Evolutionary conservation across 495 filamentous ascomycete genomes (phyloP).

Genomic region (Penicillium goetzii): DNA sequence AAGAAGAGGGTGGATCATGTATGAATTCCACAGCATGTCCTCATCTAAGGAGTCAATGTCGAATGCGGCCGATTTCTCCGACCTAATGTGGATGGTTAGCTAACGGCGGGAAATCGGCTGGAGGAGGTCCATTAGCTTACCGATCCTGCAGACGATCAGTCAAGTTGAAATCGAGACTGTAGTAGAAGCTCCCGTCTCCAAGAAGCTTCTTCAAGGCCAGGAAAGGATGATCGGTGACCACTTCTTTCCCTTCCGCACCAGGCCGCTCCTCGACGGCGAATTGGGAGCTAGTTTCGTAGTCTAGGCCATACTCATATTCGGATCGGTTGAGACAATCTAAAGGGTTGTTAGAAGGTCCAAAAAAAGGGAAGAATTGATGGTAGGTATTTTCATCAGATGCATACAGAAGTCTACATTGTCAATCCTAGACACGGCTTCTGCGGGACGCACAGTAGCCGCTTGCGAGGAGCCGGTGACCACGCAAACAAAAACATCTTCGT

Average conservation of each 20-base stretch:
- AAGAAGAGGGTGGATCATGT: conserved; percentile 93
- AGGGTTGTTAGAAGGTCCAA: conserved; percentile 10
- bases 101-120: conserved; percentile 35
- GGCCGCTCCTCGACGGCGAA: conserved; percentile 56
- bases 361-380: neutral
- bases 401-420: conserved; percentile 82
- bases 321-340: conserved; percentile 81
- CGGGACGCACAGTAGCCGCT: conserved; percentile 81
- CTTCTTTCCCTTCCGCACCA: conserved; percentile 65
- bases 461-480: conserved; percentile 78
- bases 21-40: conserved; percentile 94
- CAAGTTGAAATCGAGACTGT: conserved; percentile 94
- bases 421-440: conserved; percentile 87
- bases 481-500: conserved; percentile 86
- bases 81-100: conserved; percentile 49
- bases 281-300: conserved; percentile 61
- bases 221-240: conserved; percentile 81
- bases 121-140: conserved; percentile 48
- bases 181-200: conserved; percentile 95
- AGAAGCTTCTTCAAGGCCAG: conserved; percentile 87
- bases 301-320: conserved; percentile 74
- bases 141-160: conserved; percentile 92
- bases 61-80: conserved; percentile 60
- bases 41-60: conserved; percentile 85
- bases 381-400: conserved; percentile 24